Base-by-base conservation (phyloP, 2,329 filamentous ascomycete species). In the Daldinia eschscholtzii region DNA sequence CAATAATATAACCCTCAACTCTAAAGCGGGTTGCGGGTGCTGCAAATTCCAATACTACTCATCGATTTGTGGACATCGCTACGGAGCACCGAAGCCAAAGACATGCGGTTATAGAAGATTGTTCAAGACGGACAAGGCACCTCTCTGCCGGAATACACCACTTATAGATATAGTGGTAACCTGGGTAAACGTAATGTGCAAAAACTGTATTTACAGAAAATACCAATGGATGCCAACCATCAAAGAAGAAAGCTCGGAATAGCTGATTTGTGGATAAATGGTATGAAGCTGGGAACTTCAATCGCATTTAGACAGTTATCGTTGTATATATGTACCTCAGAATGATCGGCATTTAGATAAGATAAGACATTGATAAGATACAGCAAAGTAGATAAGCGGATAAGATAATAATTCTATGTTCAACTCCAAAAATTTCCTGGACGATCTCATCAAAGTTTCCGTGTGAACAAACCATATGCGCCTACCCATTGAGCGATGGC, bases 401-500 rank as follows among this genome's bases (percentile, higher is more conserved):
- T 69, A 69, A 69, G 67, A 69, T 66, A 69, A 63, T 20, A 30
- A 63, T 63, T 65, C 65, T 58, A 28, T 13, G 35, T 20, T 52
- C 42, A 56, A 35, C 58, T 56, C 55, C 26, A 41, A 55, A 67
- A 65, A 64, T 69, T 71, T 67, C 55, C 6, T 23, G 1, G 20
- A 39, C 18, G 20, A 39, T 57, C 57, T 67, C 39, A 6, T 28
- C 37, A 41, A n/a, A 62, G 44, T 35, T n/a, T 9, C 35, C 18
- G 1, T 23, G 6, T n/a, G 1, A 23, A 15, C 15, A 30, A 28
- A 57, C 9, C 30, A 23, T 37, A 61, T 65, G 63, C 61, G 61
- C 57, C 20, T 23, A n/a, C 37, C 20, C 50, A 61, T 60, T 69
- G 46, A 56, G 64, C 13, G 3, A 81, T 82, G 81, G 76, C 79